A percentile compares a stretch with the other conserved stretches of the same genome.
Evolutionary conservation across 2,329 filamentous ascomycete species (phyloP).

Genomic region (Xylariaceae sp.): DNA sequence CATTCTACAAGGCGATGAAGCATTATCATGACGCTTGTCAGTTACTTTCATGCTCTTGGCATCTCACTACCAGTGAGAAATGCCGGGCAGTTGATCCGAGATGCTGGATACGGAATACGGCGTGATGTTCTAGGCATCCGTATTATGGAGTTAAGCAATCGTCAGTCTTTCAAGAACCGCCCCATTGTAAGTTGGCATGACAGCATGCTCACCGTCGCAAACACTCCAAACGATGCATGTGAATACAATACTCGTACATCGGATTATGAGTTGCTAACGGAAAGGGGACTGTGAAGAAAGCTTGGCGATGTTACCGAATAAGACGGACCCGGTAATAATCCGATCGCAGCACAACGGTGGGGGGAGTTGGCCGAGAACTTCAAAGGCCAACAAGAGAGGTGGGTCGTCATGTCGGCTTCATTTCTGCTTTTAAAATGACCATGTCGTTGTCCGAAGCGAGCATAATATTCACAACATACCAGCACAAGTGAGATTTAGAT

Average conservation of each 20-base stretch:
- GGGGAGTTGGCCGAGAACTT: background rate
- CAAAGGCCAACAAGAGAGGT: background rate
- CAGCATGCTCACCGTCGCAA: background rate
- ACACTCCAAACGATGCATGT: too few species aligned
- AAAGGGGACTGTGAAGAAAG: too few species aligned
- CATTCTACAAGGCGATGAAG: background rate
- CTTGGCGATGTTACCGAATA: too few species aligned
- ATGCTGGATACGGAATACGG: background rate
- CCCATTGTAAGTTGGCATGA: background rate
- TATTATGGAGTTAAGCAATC: background rate
- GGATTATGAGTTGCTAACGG: too few species aligned
- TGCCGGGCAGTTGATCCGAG: background rate
- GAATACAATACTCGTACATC: too few species aligned
- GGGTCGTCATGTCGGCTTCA: background rate
- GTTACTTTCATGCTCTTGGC: background rate
- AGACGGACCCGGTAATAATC: too few species aligned
- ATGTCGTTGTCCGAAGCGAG: background rate
- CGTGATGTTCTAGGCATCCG: background rate
- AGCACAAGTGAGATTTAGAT: background rate
- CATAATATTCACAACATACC: background rate
- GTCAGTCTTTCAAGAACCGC: too few species aligned
- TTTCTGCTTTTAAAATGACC: background rate
- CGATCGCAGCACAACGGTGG: too few species aligned
- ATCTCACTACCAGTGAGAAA: background rate
- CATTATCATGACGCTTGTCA: background rate